Percentiles rank a stretch among this genome's conserved stretches.
Conservation (phyloP, 1,284 basidiomycete species). For the Trichosporon faecale region DNA sequence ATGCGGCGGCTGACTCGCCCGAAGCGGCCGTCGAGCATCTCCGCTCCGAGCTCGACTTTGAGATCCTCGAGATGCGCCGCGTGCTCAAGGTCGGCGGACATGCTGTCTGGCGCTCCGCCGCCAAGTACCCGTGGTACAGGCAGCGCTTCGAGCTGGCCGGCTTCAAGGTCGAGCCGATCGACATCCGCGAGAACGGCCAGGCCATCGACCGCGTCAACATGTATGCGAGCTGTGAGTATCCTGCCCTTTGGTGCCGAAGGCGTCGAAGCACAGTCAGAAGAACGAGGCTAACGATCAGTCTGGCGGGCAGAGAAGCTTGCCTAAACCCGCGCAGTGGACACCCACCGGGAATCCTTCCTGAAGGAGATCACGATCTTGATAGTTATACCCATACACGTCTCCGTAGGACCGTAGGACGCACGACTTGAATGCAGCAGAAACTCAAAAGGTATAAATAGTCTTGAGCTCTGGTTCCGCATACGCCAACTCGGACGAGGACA, state of each 20-base stretch:
- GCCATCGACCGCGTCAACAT: slow-evolving; percentile 66
- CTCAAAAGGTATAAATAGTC: background rate
- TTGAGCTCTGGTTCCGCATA: background rate
- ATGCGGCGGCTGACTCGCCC: slow-evolving; percentile 49
- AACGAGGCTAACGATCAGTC: slow-evolving; percentile 21
- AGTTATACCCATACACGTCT: background rate
- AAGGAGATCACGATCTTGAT: background rate
- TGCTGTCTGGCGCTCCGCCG: slow-evolving; percentile 70
- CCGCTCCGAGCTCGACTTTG: slow-evolving; percentile 60
- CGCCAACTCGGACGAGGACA: background rate
- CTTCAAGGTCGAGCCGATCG: slow-evolving; percentile 56
- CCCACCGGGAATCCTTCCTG: too few species aligned
- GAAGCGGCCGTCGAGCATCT: slow-evolving; percentile 48
- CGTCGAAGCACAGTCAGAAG: too few species aligned
- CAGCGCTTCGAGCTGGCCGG: slow-evolving; percentile 58
- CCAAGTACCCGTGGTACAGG: slow-evolving; percentile 70
- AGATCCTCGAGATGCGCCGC: slow-evolving; percentile 62
- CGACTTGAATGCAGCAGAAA: background rate
- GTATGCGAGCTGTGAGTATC: slow-evolving; percentile 52
- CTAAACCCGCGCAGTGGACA: background rate
- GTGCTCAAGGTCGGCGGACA: slow-evolving; percentile 64
- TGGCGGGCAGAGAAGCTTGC: slow-evolving; percentile 40
- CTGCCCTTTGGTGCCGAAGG: slow-evolving; percentile 19
- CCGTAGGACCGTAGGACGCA: background rate
- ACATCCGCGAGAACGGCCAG: slow-evolving; percentile 54